Evolutionary conservation across 257 asterid genomes (phyloP), one percentile per base, ranked within the genome.

Genomic region (Capsicum chinense): DNA sequence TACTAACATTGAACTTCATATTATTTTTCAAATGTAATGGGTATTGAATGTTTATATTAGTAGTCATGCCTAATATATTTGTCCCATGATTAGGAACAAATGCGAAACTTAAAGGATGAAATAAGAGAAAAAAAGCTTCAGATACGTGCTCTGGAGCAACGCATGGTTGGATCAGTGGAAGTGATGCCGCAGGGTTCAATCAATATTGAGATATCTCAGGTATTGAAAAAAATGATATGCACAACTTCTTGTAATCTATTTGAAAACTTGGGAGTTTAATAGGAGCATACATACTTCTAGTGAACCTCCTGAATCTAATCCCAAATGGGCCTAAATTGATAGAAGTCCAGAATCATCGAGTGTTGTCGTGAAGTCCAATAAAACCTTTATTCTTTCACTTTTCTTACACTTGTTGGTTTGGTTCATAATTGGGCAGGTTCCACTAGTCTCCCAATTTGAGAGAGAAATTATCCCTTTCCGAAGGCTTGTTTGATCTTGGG

Each of bases 161-260:
- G 93, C 26, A 90, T 94, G 94, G 88, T 91, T 89, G 93, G 97
- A 83, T 94, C 98, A 48, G 93, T 89, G 82, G 94, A 92, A 90
- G 86, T 86, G 69, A 84, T 89, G 78, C 92, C 93, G 6, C 88
- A 88, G 67, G 88, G 90, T 71, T 89, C 94, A 66, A 92, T 85
- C 84, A 50, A 66, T 87, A 83, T 81, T 63, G 95, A 90, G 86
- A 88, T 91, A 87, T 89, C 94, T 83, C 95, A 94, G 93, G 98
- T 94, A 79, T 8, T 52, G 26, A 54, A 54, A 9, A 69, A 16
- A 0, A 44, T 9, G 10, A n/a, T 26, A 44, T 71, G 58, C 79
- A 47, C 10, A 5, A 71, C 47, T 71, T n/a, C 44, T 73, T 48
- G 13, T 52, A 26, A 19, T 76, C 48, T 76, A 13, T 14, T 26